Conservation (phyloP, 371 early-diverging fungal species). For the Mortierella sp. region DNA sequence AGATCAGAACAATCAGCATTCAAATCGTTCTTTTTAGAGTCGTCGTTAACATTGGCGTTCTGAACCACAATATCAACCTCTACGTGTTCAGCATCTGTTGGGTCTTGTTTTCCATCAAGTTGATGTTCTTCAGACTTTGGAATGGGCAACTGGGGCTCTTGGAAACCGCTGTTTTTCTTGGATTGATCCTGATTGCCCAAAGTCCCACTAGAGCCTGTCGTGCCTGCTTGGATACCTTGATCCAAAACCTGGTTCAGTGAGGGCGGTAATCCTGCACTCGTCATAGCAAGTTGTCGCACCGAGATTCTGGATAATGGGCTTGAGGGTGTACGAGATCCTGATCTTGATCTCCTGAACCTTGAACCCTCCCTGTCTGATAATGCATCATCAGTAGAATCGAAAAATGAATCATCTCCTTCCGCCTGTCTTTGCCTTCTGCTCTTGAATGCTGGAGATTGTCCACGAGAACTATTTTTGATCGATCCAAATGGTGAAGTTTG, state of each 20-base stretch:
- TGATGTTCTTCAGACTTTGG: not conserved
- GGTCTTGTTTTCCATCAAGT: not conserved
- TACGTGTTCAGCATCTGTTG: slow-evolving; percentile 21
- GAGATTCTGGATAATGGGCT: slow-evolving; percentile 33
- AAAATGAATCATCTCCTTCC: slow-evolving; percentile 40
- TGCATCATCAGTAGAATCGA: slow-evolving; percentile 45
- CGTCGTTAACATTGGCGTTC: slow-evolving; percentile 26
- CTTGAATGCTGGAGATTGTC: slow-evolving; percentile 48
- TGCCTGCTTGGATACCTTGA: not conserved
- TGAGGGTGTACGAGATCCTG: slow-evolving; percentile 36
- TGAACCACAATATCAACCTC: slow-evolving; percentile 50
- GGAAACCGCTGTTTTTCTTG: not conserved
- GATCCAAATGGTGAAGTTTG: slow-evolving; percentile 44
- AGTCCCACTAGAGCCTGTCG: not conserved
- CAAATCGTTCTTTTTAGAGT: not conserved
- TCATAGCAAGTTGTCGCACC: slow-evolving; percentile 6
- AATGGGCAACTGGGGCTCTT: not conserved
- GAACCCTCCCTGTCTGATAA: slow-evolving; percentile 47
- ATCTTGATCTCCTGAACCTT: slow-evolving; percentile 32
- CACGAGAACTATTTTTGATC: slow-evolving; percentile 33
- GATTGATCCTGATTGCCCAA: not conserved
- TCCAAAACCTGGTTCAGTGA: slow-evolving; percentile 40
- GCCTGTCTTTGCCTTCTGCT: slow-evolving; percentile 27
- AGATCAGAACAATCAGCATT: slow-evolving; percentile 8
- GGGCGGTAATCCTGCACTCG: slow-evolving; percentile 1